phyloP scores from a whole-genome alignment of 176 grass and related monocot species.

The Echinochloa phyllopogon region DNA sequence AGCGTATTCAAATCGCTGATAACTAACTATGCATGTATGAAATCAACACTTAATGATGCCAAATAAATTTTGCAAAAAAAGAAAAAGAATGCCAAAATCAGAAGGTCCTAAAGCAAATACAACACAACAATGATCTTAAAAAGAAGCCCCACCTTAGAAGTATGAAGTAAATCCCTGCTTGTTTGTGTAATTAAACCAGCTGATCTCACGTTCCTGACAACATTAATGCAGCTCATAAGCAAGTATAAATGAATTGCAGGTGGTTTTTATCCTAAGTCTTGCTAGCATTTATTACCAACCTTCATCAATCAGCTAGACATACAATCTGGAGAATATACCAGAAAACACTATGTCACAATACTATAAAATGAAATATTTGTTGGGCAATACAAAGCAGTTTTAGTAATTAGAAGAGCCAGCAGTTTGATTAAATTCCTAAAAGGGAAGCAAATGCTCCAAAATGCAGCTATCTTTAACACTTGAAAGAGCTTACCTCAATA shows the following conservation, averaged over 20 bases:
- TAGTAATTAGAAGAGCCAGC: not conserved
- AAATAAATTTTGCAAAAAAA: not conserved
- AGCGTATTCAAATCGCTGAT: not conserved
- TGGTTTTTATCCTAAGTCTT: not conserved
- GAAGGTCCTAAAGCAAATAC: not conserved
- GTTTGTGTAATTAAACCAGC: not conserved
- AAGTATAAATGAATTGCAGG: not conserved
- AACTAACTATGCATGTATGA: not conserved
- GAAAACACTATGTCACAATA: not conserved
- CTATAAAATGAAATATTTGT: constrained; percentile 16
- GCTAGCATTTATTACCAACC: not conserved
- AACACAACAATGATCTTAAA: not conserved
- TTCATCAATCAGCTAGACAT: not conserved
- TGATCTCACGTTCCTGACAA: not conserved
- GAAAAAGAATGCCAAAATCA: not conserved
- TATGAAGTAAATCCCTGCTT: not conserved
- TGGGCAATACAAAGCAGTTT: not conserved
- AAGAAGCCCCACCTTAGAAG: not conserved
- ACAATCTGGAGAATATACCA: not conserved
- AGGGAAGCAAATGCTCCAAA: not conserved
- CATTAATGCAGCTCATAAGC: not conserved
- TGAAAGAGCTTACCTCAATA: constrained; percentile 27
- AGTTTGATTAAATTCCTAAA: not conserved
- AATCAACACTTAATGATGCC: not conserved
- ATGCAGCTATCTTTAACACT: not conserved